Evolutionary conservation across 1,284 basidiomycete genomes (phyloP).

Genomic region (Cryptococcus depauperatus): DNA sequence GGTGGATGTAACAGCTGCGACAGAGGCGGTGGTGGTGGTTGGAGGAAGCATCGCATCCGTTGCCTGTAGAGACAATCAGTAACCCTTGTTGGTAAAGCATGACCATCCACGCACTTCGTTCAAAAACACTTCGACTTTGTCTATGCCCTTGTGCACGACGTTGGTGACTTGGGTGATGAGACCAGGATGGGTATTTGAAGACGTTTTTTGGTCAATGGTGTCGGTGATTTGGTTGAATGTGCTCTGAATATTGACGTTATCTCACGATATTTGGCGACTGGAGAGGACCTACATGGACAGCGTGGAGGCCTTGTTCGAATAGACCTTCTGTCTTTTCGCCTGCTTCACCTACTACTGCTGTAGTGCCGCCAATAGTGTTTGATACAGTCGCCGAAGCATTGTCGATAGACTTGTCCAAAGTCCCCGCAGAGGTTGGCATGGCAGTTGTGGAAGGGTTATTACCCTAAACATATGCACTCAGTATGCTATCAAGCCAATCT

Average conservation of each 20-base stretch:
- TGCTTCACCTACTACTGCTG: slow-evolving; percentile 6
- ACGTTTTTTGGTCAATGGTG: slow-evolving; percentile 39
- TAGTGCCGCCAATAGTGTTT: neutral
- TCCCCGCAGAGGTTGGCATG: slow-evolving; percentile 10
- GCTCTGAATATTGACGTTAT: slow-evolving; percentile 16
- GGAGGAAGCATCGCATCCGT: slow-evolving; percentile 1
- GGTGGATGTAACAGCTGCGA: neutral
- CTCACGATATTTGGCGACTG: neutral
- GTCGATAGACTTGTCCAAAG: slow-evolving; percentile 13
- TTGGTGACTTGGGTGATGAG: slow-evolving; percentile 36
- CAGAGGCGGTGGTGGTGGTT: slow-evolving; percentile 2
- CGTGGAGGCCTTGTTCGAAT: slow-evolving; percentile 25
- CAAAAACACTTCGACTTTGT: slow-evolving; percentile 26
- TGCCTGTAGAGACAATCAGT: neutral
- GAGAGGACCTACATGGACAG: slow-evolving; percentile 23
- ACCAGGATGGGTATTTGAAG: slow-evolving; percentile 38
- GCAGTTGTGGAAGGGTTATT: slow-evolving; percentile 11
- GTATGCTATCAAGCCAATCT: neutral
- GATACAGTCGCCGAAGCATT: slow-evolving; percentile 9
- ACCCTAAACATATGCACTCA: too few relatives aligned
- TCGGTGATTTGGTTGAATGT: slow-evolving; percentile 32
- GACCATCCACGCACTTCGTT: slow-evolving; percentile 21
- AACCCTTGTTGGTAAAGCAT: neutral
- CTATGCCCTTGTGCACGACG: slow-evolving; percentile 28
- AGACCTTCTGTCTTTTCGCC: slow-evolving; percentile 30